Conservation (phyloP, 1,284 basidiomycete species). For the Cutaneotrichosporon cyanovorans region DNA sequence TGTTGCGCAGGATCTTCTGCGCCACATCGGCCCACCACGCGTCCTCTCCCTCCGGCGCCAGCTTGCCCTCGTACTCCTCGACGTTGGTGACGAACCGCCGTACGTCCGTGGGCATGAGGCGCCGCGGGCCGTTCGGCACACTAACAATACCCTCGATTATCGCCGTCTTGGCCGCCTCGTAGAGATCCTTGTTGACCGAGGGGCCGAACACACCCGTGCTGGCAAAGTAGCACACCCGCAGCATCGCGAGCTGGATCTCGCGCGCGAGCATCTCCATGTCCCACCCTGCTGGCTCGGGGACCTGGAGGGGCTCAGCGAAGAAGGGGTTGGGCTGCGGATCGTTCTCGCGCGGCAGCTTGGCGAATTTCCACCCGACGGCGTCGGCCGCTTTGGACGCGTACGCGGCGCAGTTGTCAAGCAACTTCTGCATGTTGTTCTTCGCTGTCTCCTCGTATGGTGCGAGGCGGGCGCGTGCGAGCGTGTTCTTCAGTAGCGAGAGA, state of each 20-base stretch:
- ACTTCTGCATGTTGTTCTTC: slow-evolving; percentile 28
- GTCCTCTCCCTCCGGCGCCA: slow-evolving; percentile 8
- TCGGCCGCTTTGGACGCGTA: slow-evolving; percentile 33
- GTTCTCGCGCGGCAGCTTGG: slow-evolving; percentile 13
- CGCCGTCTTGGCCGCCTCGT: slow-evolving; percentile 11
- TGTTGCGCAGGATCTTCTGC: not conserved
- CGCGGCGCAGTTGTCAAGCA: slow-evolving; percentile 36
- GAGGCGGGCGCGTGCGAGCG: slow-evolving; percentile 30
- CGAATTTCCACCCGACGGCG: slow-evolving; percentile 27
- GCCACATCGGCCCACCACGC: slow-evolving; percentile 13
- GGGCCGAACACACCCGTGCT: slow-evolving; percentile 2
- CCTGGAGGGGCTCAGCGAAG: slow-evolving; percentile 6
- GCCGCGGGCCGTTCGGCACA: slow-evolving; percentile 12
- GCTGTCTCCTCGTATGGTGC: slow-evolving; percentile 31
- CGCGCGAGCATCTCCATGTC: slow-evolving; percentile 36
- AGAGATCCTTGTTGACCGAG: slow-evolving; percentile 10
- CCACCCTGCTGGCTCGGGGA: slow-evolving; percentile 35
- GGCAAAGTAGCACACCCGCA: slow-evolving; percentile 27
- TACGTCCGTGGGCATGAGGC: slow-evolving; percentile 21
- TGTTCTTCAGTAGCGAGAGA: slow-evolving; percentile 25
- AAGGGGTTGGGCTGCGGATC: slow-evolving; percentile 8
- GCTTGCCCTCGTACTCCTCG: slow-evolving; percentile 25
- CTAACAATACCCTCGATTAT: slow-evolving; percentile 7
- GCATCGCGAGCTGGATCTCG: slow-evolving; percentile 15
- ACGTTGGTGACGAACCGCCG: slow-evolving; percentile 29